Conservation (phyloP, 2,329 filamentous ascomycete genomes). For the Fonsecaea erecta region DNA sequence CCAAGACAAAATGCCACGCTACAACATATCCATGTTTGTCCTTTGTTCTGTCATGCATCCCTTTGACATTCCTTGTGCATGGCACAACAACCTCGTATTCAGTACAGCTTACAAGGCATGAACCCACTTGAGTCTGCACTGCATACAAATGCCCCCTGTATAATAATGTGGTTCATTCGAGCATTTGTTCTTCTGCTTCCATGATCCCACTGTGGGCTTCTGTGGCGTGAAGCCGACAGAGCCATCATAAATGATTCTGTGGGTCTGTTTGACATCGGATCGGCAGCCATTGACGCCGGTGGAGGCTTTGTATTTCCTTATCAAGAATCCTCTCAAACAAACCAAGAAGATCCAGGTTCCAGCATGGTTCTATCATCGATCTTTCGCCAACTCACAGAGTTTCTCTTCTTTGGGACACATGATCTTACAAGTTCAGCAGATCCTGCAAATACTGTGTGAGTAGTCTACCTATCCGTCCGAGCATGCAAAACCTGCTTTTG, state of each 20-base stretch:
- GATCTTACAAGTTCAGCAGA: background rate
- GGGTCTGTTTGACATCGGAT: slow-evolving; percentile 16
- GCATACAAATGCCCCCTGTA: background rate
- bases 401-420: background rate
- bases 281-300: slow-evolving; percentile 25
- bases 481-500: background rate
- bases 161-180: background rate
- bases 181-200: background rate
- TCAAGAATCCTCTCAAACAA: background rate
- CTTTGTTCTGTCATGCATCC: background rate
- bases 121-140: background rate
- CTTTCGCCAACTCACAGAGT: background rate
- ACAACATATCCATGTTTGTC: background rate
- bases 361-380: background rate
- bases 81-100: background rate
- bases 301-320: background rate
- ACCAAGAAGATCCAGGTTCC: background rate
- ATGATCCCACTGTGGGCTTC: slow-evolving; percentile 8
- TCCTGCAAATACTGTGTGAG: background rate
- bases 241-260: slow-evolving; percentile 19
- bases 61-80: background rate
- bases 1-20: background rate
- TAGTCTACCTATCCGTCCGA: background rate
- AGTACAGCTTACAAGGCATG: background rate
- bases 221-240: slow-evolving; percentile 8